phyloP scores from a whole-genome alignment of 2,329 filamentous ascomycete genomes.

The Exophiala spinifera region DNA sequence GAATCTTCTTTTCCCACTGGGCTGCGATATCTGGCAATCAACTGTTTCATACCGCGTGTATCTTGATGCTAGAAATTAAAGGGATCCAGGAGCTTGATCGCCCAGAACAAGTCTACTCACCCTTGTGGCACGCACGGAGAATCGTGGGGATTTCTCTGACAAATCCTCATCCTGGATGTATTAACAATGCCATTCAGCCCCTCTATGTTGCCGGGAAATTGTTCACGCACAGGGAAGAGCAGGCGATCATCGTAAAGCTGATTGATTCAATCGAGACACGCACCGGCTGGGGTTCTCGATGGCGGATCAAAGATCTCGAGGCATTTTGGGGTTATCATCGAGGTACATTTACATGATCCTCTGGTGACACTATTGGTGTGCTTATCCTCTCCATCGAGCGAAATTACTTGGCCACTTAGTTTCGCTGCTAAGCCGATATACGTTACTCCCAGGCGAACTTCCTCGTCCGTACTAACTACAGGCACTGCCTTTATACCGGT shows the following conservation, averaged over 20 bases:
- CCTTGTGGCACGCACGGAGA: conserved; percentile 53
- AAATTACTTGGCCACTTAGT: no score
- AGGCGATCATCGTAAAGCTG: conserved; percentile 46
- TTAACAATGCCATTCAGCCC: conserved; percentile 59
- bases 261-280: conserved; percentile 59
- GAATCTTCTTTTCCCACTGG: conserved; percentile 53
- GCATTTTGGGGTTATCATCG: no score
- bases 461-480: no score
- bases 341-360: no score
- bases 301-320: conserved; percentile 53
- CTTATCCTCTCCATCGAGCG: no score
- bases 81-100: not conserved
- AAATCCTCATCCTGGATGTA: conserved; percentile 54
- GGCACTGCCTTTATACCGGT: no score
- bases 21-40: conserved; percentile 58
- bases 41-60: conserved; percentile 55
- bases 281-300: conserved; percentile 62
- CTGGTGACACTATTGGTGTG: no score
- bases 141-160: conserved; percentile 57
- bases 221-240: conserved; percentile 50
- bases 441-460: no score
- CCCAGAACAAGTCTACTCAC: not conserved
- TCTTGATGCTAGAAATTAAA: conserved; percentile 49
- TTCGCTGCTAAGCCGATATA: no score
- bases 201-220: conserved; percentile 56